Evolutionary conservation across 1,139 yeast species (phyloP).

Genomic region (Yamadazyma triangularis): DNA sequence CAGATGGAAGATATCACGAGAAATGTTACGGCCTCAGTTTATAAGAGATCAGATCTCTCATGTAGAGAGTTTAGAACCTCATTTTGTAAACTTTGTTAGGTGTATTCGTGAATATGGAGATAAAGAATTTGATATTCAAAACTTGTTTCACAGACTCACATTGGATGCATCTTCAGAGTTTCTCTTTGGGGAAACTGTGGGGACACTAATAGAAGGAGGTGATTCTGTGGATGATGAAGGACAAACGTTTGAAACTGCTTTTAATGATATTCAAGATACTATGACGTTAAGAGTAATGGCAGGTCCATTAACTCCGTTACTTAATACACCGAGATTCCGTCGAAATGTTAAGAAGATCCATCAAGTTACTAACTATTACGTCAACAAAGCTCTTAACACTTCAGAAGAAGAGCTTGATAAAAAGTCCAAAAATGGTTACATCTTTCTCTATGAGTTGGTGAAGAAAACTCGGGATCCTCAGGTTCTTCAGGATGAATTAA

Average conservation of each 20-base stretch:
- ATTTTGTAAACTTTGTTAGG: constrained; percentile 32
- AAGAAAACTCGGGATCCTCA: constrained; percentile 43
- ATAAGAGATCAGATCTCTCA: constrained; percentile 51
- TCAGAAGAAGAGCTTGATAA: constrained; percentile 24
- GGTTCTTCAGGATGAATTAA: constrained; percentile 43
- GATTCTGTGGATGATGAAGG: too few relatives aligned
- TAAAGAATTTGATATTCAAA: constrained; percentile 30
- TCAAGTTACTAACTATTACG: constrained; percentile 22
- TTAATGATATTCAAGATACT: constrained; percentile 27
- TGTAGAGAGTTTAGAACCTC: constrained; percentile 42
- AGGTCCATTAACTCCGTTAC: constrained; percentile 25
- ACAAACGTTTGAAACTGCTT: constrained; percentile 35
- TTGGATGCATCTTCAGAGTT: constrained; percentile 50
- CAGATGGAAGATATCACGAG: constrained; percentile 55
- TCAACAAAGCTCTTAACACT: constrained; percentile 20
- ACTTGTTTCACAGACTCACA: constrained; percentile 36
- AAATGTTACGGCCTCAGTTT: constrained; percentile 56
- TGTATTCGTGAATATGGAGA: constrained; percentile 23
- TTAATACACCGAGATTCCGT: constrained; percentile 24
- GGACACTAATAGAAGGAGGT: constrained; percentile 17
- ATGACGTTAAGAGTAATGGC: constrained; percentile 26
- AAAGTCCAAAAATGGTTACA: constrained; percentile 30
- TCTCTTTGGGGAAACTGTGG: constrained; percentile 44
- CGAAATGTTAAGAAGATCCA: constrained; percentile 21
- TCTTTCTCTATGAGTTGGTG: constrained; percentile 42